These are phyloP conservation scores for Begonia loranthoides DNA, from an alignment of 306 rosid species.

Conservation along the genomic window DNA sequence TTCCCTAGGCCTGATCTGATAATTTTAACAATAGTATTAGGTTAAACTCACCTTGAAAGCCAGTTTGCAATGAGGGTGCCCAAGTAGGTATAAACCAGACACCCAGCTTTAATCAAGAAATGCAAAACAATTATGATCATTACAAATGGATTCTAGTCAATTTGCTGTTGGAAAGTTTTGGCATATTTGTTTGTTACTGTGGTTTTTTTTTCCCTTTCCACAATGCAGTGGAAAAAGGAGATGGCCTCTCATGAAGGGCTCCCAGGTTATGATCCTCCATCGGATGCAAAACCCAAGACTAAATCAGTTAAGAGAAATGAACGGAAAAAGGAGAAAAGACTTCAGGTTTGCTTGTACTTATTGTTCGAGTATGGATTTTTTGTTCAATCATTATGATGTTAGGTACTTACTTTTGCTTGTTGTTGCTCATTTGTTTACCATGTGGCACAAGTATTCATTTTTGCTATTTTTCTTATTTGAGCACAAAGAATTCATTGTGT, in stretches of 20 bases:
- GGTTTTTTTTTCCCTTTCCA: constrained; percentile 1
- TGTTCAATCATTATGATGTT: neutral
- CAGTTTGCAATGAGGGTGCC: too few relatives aligned
- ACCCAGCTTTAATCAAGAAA: too few relatives aligned
- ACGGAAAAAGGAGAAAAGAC: constrained; percentile 85
- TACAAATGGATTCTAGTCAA: too few relatives aligned
- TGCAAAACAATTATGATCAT: too few relatives aligned
- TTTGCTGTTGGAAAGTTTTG: too few relatives aligned
- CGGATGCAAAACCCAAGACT: constrained; percentile 54
- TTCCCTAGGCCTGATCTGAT: too few relatives aligned
- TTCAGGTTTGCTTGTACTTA: constrained; percentile 37
- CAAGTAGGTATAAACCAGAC: too few relatives aligned
- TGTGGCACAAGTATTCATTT: neutral
- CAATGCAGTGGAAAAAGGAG: constrained; percentile 65
- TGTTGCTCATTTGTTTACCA: too few relatives aligned
- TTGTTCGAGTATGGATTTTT: neutral
- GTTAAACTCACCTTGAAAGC: too few relatives aligned
- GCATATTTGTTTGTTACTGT: too few relatives aligned
- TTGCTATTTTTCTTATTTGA: neutral
- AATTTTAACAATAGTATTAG: too few relatives aligned
- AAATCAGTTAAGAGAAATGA: constrained; percentile 82
- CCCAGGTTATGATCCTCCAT: constrained; percentile 60
- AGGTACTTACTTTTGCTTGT: neutral
- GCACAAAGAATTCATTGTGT: too few relatives aligned
- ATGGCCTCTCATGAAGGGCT: constrained; percentile 57